These are phyloP conservation scores for Chimonanthus salicifolius DNA, from an alignment of 164 flowering plant genomes.

Conservation along the genomic window DNA sequence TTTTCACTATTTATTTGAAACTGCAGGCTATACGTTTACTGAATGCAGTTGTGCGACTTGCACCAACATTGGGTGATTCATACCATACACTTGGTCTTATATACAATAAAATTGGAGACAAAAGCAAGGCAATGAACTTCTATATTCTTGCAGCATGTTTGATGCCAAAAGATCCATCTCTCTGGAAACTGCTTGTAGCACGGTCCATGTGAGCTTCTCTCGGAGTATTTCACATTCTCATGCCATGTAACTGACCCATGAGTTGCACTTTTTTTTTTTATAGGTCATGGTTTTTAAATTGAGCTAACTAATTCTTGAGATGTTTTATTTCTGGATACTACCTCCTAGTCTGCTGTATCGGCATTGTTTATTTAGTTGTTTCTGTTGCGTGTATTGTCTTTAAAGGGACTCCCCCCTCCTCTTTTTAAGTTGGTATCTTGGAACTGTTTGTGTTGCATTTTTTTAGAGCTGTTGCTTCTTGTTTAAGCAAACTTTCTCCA, in stretches of 20 bases:
- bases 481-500: neutral
- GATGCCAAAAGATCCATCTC: conserved; percentile 54
- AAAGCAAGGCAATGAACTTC: conserved; percentile 41
- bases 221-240: neutral
- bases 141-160: conserved; percentile 68
- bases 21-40: conserved; percentile 39
- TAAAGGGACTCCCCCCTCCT: neutral
- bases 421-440: neutral
- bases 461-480: neutral
- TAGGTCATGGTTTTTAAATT: neutral
- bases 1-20: conserved; percentile 3
- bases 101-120: conserved; percentile 42
- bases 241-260: neutral
- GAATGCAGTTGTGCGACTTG: conserved; percentile 48
- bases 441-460: neutral
- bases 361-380: neutral
- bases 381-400: neutral
- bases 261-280: neutral
- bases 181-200: conserved; percentile 57
- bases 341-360: neutral
- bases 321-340: neutral
- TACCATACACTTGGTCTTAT: conserved; percentile 68
- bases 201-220: conserved; percentile 33
- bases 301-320: neutral
- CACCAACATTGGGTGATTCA: conserved; percentile 63